A percentile compares a stretch with the other conserved stretches of the same genome.
Evolutionary conservation across 306 rosid genomes (phyloP).

Genomic region (Malus sieversii): DNA sequence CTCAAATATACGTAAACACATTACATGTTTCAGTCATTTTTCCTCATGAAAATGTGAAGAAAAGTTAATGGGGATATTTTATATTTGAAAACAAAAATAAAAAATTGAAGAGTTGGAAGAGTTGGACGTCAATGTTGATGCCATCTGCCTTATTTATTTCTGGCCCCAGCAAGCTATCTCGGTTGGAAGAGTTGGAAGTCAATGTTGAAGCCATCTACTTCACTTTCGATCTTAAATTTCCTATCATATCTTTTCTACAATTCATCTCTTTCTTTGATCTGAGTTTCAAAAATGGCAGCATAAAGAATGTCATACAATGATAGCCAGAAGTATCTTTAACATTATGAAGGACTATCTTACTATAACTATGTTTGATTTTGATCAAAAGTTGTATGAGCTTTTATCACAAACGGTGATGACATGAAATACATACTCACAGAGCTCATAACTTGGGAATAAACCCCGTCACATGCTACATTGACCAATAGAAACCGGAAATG

Average conservation of each 20-base stretch:
- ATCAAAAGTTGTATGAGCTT: not conserved
- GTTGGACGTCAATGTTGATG: too few species aligned
- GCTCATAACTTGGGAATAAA: not conserved
- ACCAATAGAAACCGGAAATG: not conserved
- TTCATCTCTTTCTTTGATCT: slow-evolving; percentile 93
- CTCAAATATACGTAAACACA: too few species aligned
- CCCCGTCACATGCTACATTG: not conserved
- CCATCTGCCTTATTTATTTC: too few species aligned
- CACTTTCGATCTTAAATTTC: slow-evolving; percentile 68
- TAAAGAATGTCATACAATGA: slow-evolving; percentile 14
- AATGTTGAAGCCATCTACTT: not conserved
- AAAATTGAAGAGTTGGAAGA: too few species aligned
- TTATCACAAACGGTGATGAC: not conserved
- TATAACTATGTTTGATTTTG: too few species aligned
- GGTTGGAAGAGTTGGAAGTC: too few species aligned
- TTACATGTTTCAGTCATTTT: too few species aligned
- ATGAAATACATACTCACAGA: not conserved
- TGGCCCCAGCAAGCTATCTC: too few species aligned
- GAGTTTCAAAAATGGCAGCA: slow-evolving; percentile 21
- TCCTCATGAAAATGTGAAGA: too few species aligned
- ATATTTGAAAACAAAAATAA: too few species aligned
- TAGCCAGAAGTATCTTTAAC: not conserved
- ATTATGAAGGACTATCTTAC: too few species aligned
- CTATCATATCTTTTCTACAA: slow-evolving; percentile 80
- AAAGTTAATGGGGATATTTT: too few species aligned